These are phyloP conservation scores for Agroathelia rolfsii DNA, from an alignment of 1,284 basidiomycete genomes.

Conservation along the genomic window DNA sequence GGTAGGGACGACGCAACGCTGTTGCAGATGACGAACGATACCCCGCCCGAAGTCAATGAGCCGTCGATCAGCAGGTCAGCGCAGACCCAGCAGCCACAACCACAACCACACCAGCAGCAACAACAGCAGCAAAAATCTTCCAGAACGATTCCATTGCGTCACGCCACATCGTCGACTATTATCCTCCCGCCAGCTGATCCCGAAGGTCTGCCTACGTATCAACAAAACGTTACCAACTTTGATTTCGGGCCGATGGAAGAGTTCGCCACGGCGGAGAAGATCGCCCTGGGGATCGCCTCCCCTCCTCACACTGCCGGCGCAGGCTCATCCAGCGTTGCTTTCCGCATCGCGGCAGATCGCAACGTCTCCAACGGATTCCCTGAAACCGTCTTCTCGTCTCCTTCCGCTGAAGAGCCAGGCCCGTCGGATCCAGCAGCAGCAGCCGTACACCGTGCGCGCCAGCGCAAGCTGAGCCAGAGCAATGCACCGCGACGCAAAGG, in stretches of 20 bases:
- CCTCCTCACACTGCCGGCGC: constrained; percentile 20
- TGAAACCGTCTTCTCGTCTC: constrained; percentile 9
- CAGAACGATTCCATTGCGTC: constrained; percentile 40
- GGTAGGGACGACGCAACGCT: constrained; percentile 12
- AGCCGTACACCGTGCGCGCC: constrained; percentile 35
- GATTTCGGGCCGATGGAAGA: constrained; percentile 77
- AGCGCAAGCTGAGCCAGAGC: constrained; percentile 79
- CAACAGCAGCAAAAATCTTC: constrained; percentile 31
- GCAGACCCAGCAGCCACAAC: constrained; percentile 26
- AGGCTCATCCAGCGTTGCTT: constrained; percentile 6
- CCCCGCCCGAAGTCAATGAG: constrained; percentile 15
- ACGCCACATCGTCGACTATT: constrained; percentile 17
- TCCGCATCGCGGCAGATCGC: constrained; percentile 8
- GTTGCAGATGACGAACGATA: no score
- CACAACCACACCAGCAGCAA: constrained; percentile 29
- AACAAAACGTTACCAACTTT: constrained; percentile 48
- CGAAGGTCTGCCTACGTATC: constrained; percentile 50
- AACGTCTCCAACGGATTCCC: constrained; percentile 8
- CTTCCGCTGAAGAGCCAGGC: no score
- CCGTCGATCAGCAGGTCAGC: no score
- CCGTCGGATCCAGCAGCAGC: constrained; percentile 6
- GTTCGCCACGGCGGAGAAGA: constrained; percentile 68
- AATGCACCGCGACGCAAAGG: constrained; percentile 53
- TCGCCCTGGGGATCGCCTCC: constrained; percentile 39
- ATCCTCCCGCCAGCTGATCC: constrained; percentile 10